Conservation (phyloP, 352 stramenopile genomes). For the Phytopythium delawarense region DNA sequence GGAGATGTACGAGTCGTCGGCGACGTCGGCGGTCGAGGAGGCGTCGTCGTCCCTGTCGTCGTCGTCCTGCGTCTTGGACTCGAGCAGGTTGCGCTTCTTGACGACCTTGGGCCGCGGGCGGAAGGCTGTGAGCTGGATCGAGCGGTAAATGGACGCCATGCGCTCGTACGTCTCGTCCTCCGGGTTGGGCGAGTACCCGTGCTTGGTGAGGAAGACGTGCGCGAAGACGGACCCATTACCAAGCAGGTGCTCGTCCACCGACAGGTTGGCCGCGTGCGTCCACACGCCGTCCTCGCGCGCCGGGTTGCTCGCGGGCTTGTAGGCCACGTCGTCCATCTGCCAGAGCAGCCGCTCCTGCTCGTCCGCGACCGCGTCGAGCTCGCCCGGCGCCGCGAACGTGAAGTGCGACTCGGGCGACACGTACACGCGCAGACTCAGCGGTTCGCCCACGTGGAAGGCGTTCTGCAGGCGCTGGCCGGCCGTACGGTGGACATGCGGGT, state of each 20-base stretch:
- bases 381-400: conserved; percentile 35
- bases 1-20: conserved; percentile 45
- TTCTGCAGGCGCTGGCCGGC: conserved; percentile 34
- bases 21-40: conserved; percentile 2
- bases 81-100: conserved; percentile 77
- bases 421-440: conserved; percentile 64
- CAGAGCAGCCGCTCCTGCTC: conserved; percentile 65
- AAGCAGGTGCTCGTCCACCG: conserved; percentile 60
- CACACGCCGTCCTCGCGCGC: conserved; percentile 47
- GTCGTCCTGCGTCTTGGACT: conserved; percentile 16
- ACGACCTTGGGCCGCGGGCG: conserved; percentile 64
- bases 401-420: conserved; percentile 44
- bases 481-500: conserved; percentile 7
- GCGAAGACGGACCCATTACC: conserved; percentile 78
- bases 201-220: conserved; percentile 83
- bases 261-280: conserved; percentile 57
- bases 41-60: conserved; percentile 12
- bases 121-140: conserved; percentile 71
- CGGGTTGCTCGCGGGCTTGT: conserved; percentile 41
- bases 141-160: conserved; percentile 47
- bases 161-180: conserved; percentile 50
- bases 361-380: conserved; percentile 12
- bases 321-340: conserved; percentile 50
- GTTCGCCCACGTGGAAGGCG: conserved; percentile 48
- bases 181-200: conserved; percentile 67